A percentile compares a stretch with the other conserved stretches of the same genome.
Conservation (phyloP, 2,329 filamentous ascomycete genomes). For the Pyrenochaeta sp. region DNA sequence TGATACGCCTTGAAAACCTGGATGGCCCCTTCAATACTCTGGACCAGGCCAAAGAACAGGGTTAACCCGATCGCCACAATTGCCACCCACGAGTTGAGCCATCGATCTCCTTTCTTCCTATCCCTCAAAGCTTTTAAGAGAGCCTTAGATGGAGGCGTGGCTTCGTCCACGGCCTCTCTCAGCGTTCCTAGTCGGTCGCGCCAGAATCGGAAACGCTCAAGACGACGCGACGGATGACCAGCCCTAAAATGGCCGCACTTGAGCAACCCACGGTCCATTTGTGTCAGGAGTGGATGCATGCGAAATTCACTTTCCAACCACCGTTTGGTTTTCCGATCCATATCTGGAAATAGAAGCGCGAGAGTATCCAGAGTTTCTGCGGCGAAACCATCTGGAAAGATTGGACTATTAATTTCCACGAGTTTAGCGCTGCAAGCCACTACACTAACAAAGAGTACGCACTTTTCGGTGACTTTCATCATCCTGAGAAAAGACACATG, state of each 20-base stretch:
- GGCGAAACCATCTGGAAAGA: not conserved
- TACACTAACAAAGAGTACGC: not conserved
- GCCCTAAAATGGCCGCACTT: not conserved
- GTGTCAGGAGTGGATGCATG: not conserved
- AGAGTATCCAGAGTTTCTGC: slow-evolving; percentile 51
- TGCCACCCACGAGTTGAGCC: not conserved
- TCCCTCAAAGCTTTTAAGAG: not conserved
- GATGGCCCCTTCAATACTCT: slow-evolving; percentile 37
- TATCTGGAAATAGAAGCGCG: slow-evolving; percentile 45
- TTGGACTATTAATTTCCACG: not conserved
- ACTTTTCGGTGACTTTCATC: not conserved
- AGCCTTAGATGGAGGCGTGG: not conserved
- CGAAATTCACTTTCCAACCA: slow-evolving; percentile 28
- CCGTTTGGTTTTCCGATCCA: slow-evolving; percentile 26
- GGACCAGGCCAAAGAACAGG: slow-evolving; percentile 54
- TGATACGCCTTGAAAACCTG: not conserved
- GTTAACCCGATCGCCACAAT: slow-evolving; percentile 44
- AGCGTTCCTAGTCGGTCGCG: not conserved
- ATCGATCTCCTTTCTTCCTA: not conserved
- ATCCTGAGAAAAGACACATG: slow-evolving; percentile 46
- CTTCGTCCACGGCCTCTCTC: not conserved
- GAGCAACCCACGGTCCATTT: not conserved
- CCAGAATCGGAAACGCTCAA: not conserved
- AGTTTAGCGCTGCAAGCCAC: not conserved
- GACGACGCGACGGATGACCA: not conserved